Percentiles rank a stretch among this genome's conserved stretches.
Evolutionary conservation across 352 stramenopile species (phyloP).

Genomic region (Globisporangium perplexum): DNA sequence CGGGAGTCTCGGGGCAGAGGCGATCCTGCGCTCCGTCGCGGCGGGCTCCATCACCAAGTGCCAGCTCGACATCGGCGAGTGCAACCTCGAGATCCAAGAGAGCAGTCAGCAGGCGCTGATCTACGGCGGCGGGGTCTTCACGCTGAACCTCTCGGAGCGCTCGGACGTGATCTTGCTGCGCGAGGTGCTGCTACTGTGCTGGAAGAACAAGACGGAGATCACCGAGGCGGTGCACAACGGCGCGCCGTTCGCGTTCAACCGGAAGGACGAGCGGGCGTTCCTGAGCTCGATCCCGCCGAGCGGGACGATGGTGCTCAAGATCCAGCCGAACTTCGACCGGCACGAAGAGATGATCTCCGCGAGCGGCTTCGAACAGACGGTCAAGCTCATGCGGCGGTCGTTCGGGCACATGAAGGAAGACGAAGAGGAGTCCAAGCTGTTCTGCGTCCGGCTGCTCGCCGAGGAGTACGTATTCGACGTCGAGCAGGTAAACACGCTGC

Average conservation of each 20-base stretch:
- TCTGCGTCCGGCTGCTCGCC: constrained; percentile 54
- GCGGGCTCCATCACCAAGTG: constrained; percentile 42
- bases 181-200: constrained; percentile 49
- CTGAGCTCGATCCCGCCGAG: constrained; percentile 28
- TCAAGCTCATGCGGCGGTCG: constrained; percentile 34
- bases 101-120: constrained; percentile 34
- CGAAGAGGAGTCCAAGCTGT: constrained; percentile 51
- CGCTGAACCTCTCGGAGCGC: constrained; percentile 42
- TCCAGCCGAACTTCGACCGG: constrained; percentile 57
- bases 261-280: constrained; percentile 53
- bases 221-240: constrained; percentile 45
- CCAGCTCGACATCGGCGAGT: constrained; percentile 56
- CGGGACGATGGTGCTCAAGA: constrained; percentile 45
- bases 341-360: constrained; percentile 43
- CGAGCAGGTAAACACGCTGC: constrained; percentile 44
- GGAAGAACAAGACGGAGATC: constrained; percentile 53
- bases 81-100: constrained; percentile 62
- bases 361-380: constrained; percentile 30
- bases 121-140: constrained; percentile 44
- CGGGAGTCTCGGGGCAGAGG: constrained; percentile 46
- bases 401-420: constrained; percentile 39
- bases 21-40: constrained; percentile 46
- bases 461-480: constrained; percentile 60
- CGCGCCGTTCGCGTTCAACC: constrained; percentile 35
- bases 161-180: constrained; percentile 46